Evolutionary conservation across 257 asterid genomes (phyloP).

Genomic region (Ilex asprella): DNA sequence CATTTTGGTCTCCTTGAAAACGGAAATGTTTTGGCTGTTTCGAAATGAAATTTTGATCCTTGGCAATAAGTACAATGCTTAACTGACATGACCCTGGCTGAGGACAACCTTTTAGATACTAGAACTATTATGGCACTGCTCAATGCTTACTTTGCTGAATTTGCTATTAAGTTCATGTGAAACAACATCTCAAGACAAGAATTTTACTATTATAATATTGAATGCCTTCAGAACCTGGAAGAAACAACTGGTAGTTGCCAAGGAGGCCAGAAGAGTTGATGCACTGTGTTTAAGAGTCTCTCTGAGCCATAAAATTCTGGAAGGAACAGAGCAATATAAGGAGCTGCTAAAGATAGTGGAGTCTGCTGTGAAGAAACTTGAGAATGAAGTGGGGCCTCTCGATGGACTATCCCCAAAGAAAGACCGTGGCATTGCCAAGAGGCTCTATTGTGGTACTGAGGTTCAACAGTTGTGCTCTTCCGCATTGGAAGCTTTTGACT

Average conservation of each 20-base stretch:
- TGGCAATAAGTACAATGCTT: too few species aligned
- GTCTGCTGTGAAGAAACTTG: constrained; percentile 56
- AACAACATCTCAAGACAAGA: not conserved
- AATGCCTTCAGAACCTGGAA: constrained; percentile 59
- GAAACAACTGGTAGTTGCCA: constrained; percentile 69
- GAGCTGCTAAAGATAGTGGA: constrained; percentile 41
- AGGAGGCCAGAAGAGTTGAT: constrained; percentile 83
- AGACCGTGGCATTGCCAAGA: constrained; percentile 76
- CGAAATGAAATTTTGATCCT: too few species aligned
- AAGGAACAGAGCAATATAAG: constrained; percentile 57
- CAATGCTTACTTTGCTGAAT: too few species aligned
- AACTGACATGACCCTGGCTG: too few species aligned
- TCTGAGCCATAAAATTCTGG: constrained; percentile 63
- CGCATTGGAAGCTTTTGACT: constrained; percentile 68
- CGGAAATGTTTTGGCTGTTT: too few species aligned
- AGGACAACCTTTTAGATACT: too few species aligned
- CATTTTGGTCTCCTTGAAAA: too few species aligned
- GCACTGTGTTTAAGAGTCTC: constrained; percentile 66
- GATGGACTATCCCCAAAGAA: constrained; percentile 60
- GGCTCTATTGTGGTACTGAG: constrained; percentile 69
- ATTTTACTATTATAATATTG: too few species aligned
- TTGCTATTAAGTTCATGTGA: too few species aligned
- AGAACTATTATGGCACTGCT: too few species aligned
- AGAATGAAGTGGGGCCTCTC: constrained; percentile 70
- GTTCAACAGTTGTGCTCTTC: constrained; percentile 67